Percentiles rank a stretch among this genome's conserved stretches.
phyloP scores from a whole-genome alignment of 2,329 filamentous ascomycete species.

The Stylonectria norvegica region DNA sequence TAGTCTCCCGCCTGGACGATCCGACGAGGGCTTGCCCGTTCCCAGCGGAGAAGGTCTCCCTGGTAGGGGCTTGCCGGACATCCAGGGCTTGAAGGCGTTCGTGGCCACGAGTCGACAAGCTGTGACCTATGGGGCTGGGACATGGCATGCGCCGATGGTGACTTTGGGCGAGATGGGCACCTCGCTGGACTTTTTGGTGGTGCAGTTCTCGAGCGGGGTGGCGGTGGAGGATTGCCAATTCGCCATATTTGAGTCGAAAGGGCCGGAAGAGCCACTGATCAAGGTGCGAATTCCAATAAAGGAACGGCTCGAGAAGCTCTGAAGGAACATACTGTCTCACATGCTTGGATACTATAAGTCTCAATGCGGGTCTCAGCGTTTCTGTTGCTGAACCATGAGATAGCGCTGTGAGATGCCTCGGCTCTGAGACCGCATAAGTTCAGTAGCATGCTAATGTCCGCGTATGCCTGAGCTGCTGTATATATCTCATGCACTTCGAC shows the following conservation, averaged over 20 bases:
- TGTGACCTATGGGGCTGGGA: constrained; percentile 87
- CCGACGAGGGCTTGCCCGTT: constrained; percentile 26
- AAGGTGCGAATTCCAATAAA: constrained; percentile 32
- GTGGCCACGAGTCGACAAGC: constrained; percentile 74
- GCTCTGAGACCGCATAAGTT: no score
- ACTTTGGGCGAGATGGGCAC: constrained; percentile 61
- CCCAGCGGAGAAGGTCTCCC: constrained; percentile 42
- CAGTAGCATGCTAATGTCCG: no score
- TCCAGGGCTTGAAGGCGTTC: constrained; percentile 70
- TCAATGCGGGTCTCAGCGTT: no score
- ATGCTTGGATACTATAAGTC: no score
- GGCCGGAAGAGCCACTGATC: constrained; percentile 39
- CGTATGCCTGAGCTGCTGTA: no score
- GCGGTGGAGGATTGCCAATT: constrained; percentile 85
- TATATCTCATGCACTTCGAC: no score
- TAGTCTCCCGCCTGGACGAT: constrained; percentile 49
- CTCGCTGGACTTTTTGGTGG: constrained; percentile 80
- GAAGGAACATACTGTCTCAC: constrained; percentile 1
- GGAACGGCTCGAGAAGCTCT: constrained; percentile 14
- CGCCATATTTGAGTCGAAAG: constrained; percentile 43
- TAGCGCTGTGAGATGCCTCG: no score
- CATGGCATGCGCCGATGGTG: constrained; percentile 96
- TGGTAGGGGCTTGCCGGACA: constrained; percentile 67
- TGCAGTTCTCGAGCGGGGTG: constrained; percentile 84
- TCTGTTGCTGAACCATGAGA: no score